Evolutionary conservation across 2,329 filamentous ascomycete species (phyloP).

Genomic region (Aspergillus candidus): DNA sequence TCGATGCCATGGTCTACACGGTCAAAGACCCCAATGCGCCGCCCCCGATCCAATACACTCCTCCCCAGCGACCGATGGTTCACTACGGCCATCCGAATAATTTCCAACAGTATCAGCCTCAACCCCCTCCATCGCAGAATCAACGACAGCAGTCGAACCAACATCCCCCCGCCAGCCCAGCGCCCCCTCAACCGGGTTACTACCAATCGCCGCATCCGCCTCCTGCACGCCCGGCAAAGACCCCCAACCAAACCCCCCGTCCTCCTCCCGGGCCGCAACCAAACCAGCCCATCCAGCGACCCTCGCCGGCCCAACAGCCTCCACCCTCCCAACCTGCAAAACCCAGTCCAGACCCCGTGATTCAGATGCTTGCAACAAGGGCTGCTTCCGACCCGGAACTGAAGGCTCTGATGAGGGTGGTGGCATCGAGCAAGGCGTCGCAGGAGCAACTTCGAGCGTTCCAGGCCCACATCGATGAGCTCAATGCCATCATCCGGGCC

Average conservation of each 20-base stretch:
- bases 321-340: constrained; percentile 34
- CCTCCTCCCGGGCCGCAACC: constrained; percentile 19
- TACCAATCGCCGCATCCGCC: constrained; percentile 17
- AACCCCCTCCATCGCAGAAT: constrained; percentile 25
- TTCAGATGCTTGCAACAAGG: constrained; percentile 48
- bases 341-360: constrained; percentile 45
- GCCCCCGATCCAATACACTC: constrained; percentile 33
- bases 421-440: constrained; percentile 45
- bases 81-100: constrained; percentile 38
- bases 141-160: constrained; percentile 24
- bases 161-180: constrained; percentile 18
- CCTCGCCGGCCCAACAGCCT: constrained; percentile 22
- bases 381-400: constrained; percentile 45
- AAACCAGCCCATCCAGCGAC: constrained; percentile 22
- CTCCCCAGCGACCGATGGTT: constrained; percentile 37
- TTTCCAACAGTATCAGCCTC: constrained; percentile 39
- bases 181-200: constrained; percentile 24
- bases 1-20: constrained; percentile 53
- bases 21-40: constrained; percentile 46
- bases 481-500: constrained; percentile 45
- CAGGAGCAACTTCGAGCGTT: constrained; percentile 46
- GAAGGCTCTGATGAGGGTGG: constrained; percentile 47
- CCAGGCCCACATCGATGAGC: constrained; percentile 47
- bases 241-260: constrained; percentile 9
- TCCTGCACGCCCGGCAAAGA: constrained; percentile 12